A percentile compares a stretch with the other conserved stretches of the same genome.
These are phyloP conservation scores for Penicillium sp. DNA, from an alignment of 2,329 filamentous ascomycete genomes.

Conservation along the genomic window DNA sequence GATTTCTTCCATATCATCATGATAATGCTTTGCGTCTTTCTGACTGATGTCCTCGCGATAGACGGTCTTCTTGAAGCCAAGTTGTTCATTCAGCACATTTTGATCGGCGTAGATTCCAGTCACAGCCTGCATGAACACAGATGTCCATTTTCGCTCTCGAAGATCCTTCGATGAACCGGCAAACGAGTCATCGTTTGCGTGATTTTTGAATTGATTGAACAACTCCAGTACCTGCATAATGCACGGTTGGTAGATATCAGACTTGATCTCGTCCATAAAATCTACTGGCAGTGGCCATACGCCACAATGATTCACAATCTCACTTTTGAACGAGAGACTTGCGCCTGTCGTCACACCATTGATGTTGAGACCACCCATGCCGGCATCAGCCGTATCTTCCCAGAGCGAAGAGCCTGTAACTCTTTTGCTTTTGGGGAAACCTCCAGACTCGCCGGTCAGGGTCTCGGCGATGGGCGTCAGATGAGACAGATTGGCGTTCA, in stretches of 20 bases:
- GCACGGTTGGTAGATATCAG: conserved; percentile 36
- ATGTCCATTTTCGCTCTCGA: conserved; percentile 32
- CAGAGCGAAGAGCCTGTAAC: conserved; percentile 19
- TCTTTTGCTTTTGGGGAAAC: conserved; percentile 8
- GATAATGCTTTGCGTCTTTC: conserved; percentile 37
- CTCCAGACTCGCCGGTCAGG: conserved; percentile 32
- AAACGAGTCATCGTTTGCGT: conserved; percentile 15
- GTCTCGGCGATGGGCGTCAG: conserved; percentile 34
- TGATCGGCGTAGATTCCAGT: conserved; percentile 35
- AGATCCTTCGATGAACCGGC: conserved; percentile 3
- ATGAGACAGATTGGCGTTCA: conserved; percentile 27
- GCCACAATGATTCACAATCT: conserved; percentile 35
- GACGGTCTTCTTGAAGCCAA: conserved; percentile 40
- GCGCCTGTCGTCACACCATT: conserved; percentile 34
- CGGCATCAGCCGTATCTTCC: conserved; percentile 24
- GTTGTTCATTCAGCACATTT: conserved; percentile 32
- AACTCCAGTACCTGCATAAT: conserved; percentile 35
- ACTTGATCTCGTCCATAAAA: conserved; percentile 33
- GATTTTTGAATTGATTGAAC: conserved; percentile 36
- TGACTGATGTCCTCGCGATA: conserved; percentile 33
- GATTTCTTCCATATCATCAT: conserved; percentile 30
- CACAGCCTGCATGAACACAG: conserved; percentile 35
- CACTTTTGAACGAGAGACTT: conserved; percentile 37
- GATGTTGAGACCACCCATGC: conserved; percentile 36
- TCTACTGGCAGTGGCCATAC: conserved; percentile 32